A percentile compares a stretch with the other conserved stretches of the same genome.
These are phyloP conservation scores for Fragaria nilgerrensis DNA, from an alignment of 306 rosid species.

Conservation along the genomic window DNA sequence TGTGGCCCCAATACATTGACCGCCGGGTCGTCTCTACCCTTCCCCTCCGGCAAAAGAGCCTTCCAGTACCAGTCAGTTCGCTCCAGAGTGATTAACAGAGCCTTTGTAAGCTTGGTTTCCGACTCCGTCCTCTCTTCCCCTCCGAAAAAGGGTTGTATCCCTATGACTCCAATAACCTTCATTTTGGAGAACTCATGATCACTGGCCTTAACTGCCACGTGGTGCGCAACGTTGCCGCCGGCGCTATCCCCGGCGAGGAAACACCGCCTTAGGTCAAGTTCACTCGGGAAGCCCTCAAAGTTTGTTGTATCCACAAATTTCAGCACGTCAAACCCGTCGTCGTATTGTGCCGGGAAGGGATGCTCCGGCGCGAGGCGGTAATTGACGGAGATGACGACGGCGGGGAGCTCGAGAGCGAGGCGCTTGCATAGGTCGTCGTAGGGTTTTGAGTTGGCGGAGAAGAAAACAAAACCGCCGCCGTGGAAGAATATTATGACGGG, in stretches of 20 bases:
- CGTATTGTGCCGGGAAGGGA: slow-evolving; percentile 22
- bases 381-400: slow-evolving; percentile 23
- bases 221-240: slow-evolving; percentile 21
- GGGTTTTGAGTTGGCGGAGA: slow-evolving; percentile 3
- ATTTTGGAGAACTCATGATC: neutral
- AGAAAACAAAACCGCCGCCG: slow-evolving; percentile 21
- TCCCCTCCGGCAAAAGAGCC: neutral
- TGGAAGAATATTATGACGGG: slow-evolving; percentile 18
- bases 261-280: slow-evolving; percentile 5
- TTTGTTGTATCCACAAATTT: slow-evolving; percentile 9
- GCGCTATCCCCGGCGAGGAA: slow-evolving; percentile 28
- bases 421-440: slow-evolving; percentile 6
- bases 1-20: neutral
- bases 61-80: neutral
- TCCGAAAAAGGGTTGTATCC: neutral
- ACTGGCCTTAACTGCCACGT: neutral
- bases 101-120: neutral
- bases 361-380: slow-evolving; percentile 30
- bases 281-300: neutral
- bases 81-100: neutral
- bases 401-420: neutral
- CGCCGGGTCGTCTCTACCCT: neutral
- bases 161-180: neutral
- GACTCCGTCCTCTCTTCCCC: neutral
- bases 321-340: slow-evolving; percentile 27